These are phyloP conservation scores for Clavispora fructus DNA, from an alignment of 805 yeast genomes.

Conservation along the genomic window DNA sequence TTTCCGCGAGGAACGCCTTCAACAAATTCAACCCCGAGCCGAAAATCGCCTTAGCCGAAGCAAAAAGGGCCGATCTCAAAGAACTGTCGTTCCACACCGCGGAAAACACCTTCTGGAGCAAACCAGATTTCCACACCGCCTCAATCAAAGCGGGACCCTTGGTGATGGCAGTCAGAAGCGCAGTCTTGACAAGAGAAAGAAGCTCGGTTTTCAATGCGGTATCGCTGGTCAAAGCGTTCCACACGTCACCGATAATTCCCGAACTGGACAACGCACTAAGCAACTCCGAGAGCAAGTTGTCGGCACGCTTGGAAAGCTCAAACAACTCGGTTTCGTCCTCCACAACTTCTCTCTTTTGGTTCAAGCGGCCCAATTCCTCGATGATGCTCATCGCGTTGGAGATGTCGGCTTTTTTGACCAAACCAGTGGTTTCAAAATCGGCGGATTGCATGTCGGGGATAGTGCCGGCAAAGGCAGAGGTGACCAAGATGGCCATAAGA, in stretches of 20 bases:
- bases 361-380: conserved; percentile 27
- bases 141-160: conserved; percentile 37
- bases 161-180: conserved; percentile 29
- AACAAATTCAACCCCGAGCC: conserved; percentile 27
- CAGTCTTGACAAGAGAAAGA: conserved; percentile 23
- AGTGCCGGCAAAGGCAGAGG: conserved; percentile 32
- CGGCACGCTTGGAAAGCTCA: conserved; percentile 32
- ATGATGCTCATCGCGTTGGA: conserved; percentile 29
- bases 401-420: conserved; percentile 33
- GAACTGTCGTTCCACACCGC: conserved; percentile 26
- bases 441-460: conserved; percentile 21
- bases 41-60: conserved; percentile 30
- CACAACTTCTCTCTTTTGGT: conserved; percentile 31
- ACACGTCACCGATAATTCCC: conserved; percentile 34
- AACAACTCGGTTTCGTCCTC: conserved; percentile 23
- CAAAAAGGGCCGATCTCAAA: conserved; percentile 29
- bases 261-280: conserved; percentile 32
- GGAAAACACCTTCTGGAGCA: conserved; percentile 27
- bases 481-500: conserved; percentile 34
- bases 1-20: conserved; percentile 13
- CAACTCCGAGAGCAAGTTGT: conserved; percentile 30
- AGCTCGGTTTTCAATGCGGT: conserved; percentile 23
- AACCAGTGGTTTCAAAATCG: conserved; percentile 13
- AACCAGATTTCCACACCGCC: conserved; percentile 39
- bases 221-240: conserved; percentile 30